Base-by-base conservation (phyloP, 148 eudicot species). In the Polygonum aviculare region DNA sequence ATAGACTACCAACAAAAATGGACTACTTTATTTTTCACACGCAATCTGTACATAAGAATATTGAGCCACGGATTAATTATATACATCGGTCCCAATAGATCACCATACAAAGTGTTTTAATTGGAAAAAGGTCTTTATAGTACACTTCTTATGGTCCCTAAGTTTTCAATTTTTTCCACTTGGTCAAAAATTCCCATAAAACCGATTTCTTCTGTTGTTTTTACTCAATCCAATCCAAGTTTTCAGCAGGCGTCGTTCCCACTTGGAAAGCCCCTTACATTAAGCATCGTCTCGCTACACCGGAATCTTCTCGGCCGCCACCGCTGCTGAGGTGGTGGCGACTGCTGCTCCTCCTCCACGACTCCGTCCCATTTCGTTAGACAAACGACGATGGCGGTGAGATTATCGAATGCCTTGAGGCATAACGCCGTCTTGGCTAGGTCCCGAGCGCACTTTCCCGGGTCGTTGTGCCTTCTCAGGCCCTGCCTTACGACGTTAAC, bases 321-420 rank as follows among this genome's bases (percentile, higher is more conserved):
- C 5, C 75, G 75, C 72, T 36, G 45, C 36, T 9, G 63, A 2
- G 2, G 33, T 0, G 63, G 11, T 7, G 26, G 21, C 21, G 69
- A 5, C 0, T 31, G 63, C 44, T 36, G 72, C 54, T 72, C 75
- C 36, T 72, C 74, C 38, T n/a, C 75, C 16, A 72, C n/a, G 15
- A 48, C 12, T 0, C 33, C 51, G 36, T 45, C 75, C 4, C 50
- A 51, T 0, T 10, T 48, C 15, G 75, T 62, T 8, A 89, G 81
- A 74, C 88, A 87, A 31, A 89, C 85, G 11, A 89, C 85, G 45
- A 89, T 77, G 1, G 80, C 93, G 7, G 93, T 85, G 22, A 89
- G 82, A 49, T 89, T 87, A 69, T 89, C 93, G 26, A 40, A n/a
- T 35, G 86, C 7, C n/a, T 80, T 49, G 9, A 72, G 26, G 15